Percentiles rank a stretch among this genome's conserved stretches.
These are phyloP conservation scores for Fusarium euwallaceae DNA, from an alignment of 2,329 filamentous ascomycete species.

Conservation along the genomic window DNA sequence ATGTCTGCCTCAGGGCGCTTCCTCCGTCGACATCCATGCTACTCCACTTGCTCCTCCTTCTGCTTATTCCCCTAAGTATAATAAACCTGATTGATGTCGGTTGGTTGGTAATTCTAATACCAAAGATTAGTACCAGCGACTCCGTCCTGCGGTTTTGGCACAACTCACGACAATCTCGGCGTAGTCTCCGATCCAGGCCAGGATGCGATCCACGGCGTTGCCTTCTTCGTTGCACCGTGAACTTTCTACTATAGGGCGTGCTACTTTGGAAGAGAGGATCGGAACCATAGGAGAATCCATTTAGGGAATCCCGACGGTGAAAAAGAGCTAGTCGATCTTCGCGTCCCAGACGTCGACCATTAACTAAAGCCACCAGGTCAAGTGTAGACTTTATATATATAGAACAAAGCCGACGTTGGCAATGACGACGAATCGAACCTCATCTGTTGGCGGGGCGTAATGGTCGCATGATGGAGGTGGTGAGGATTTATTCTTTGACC, in stretches of 20 bases:
- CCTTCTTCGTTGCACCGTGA: no score
- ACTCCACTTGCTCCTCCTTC: no score
- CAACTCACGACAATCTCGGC: background rate
- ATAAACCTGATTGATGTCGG: no score
- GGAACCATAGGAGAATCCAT: background rate
- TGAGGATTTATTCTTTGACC: background rate
- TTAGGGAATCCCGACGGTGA: background rate
- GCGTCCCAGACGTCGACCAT: background rate
- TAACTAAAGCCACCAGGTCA: background rate
- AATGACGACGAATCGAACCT: background rate
- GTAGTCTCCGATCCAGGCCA: background rate
- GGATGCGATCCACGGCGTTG: no score
- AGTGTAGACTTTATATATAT: background rate
- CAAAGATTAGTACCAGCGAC: background rate
- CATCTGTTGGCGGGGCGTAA: no score
- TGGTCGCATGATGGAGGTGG: background rate
- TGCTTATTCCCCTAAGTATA: no score
- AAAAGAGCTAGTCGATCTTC: background rate
- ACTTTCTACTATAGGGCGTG: no score
- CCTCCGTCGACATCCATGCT: no score
- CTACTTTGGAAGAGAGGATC: no score
- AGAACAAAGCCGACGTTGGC: background rate
- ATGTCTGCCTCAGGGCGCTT: no score
- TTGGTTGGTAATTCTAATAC: no score
- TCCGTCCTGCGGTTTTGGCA: background rate